A percentile compares a stretch with the other conserved stretches of the same genome.
These are phyloP conservation scores for Torulaspora franciscae DNA, from an alignment of 805 yeast species.

Conservation along the genomic window DNA sequence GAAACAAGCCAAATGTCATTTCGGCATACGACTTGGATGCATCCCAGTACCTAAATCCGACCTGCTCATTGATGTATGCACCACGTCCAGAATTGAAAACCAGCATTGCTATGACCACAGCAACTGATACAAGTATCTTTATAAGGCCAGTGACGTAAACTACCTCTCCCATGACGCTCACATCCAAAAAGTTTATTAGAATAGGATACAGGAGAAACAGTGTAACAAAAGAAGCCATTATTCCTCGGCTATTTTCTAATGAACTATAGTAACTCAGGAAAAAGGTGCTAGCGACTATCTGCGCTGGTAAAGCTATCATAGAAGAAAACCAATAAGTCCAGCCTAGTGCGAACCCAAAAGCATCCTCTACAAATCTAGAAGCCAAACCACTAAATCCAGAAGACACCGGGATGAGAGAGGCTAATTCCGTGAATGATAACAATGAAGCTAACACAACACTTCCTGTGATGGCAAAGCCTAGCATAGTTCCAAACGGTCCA, in stretches of 20 bases:
- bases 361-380: conserved; percentile 58
- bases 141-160: conserved; percentile 58
- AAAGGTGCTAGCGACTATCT: conserved; percentile 58
- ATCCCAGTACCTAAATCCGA: conserved; percentile 75
- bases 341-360: conserved; percentile 66
- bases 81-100: conserved; percentile 50
- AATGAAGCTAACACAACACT: conserved; percentile 58
- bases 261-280: conserved; percentile 59
- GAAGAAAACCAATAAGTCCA: conserved; percentile 56
- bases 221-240: conserved; percentile 62
- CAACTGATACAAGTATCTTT: conserved; percentile 50
- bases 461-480: conserved; percentile 63
- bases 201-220: conserved; percentile 48
- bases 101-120: conserved; percentile 58
- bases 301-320: conserved; percentile 56
- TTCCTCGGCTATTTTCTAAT: conserved; percentile 45
- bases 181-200: conserved; percentile 57
- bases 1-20: conserved; percentile 62
- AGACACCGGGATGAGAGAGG: conserved; percentile 56
- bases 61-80: conserved; percentile 26
- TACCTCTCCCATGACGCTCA: conserved; percentile 67
- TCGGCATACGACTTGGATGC: conserved; percentile 37
- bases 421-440: conserved; percentile 59
- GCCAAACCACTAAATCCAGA: conserved; percentile 62
- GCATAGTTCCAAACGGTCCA: conserved; percentile 50